Base-by-base conservation (phyloP, 495 filamentous ascomycete genomes). In the Neurospora sp. region DNA sequence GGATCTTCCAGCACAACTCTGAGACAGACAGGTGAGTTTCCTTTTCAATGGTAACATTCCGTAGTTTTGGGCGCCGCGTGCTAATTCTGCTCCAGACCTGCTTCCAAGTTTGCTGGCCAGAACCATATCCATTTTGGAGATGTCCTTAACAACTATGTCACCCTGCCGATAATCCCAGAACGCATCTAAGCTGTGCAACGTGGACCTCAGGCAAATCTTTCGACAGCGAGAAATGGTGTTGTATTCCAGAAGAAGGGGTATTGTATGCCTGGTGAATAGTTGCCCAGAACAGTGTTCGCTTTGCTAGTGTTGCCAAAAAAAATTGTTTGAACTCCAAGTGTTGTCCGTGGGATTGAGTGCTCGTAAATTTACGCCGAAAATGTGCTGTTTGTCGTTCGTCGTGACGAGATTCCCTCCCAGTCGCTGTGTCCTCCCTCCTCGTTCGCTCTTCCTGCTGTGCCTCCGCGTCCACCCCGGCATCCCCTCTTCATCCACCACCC, bases 91-190 rank as follows among this genome's bases (percentile, higher is more conserved):
- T 68, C 8, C 68, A 85, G 84, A 37, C 79, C 86, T 40, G 74
- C 78, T 20, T 80, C 82, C 53, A 82, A 79, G 72, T 86, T 89
- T 74, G 80, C 81, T 18, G 86, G 86, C 11, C 73, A 76, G 69
- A 90, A 89, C 76, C 81, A 86, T 76, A 80, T 90, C 71, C 86
- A 89, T 75, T 89, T 89, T 78, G 87, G 86, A 18, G 74, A 80
- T 10, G 81, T 78, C 2, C 41, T 77, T 41, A 82, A 84, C 38
- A 90, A 89, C 79, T 89, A 85, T 74, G 82, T 91, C 35, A 84
- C 79, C 1, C 74, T 91, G 69, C 88, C 88, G 4, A 77, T 89
- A 37, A 88, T 91, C 73, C 87, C 88, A 16, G 12, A 35, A 9
- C 53, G 1, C 53, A 18, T 31, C 53, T 61, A 27, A 5, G 6